Evolutionary conservation across 176 grass and related monocot genomes (phyloP).

Genomic region (Hyparrhenia diplandra): DNA sequence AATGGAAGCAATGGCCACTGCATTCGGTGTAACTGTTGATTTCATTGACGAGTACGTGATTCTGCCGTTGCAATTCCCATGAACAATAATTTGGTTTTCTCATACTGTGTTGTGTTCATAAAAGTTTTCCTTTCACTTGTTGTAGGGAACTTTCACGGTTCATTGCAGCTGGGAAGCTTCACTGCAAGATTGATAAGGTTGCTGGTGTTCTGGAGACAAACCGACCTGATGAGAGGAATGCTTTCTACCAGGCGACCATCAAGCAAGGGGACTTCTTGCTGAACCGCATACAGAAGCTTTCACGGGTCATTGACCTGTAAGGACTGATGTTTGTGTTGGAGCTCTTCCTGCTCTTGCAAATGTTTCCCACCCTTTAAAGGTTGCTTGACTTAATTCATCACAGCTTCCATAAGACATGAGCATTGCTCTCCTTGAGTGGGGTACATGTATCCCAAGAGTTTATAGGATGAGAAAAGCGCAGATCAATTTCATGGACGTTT

Average conservation of each 20-base stretch:
- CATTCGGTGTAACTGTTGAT: slow-evolving; percentile 80
- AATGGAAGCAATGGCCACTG: slow-evolving; percentile 94
- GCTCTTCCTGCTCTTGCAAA: neutral
- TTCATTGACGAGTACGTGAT: slow-evolving; percentile 90
- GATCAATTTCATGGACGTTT: neutral
- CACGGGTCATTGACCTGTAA: slow-evolving; percentile 91
- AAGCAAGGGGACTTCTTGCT: slow-evolving; percentile 98
- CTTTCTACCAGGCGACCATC: slow-evolving; percentile 88
- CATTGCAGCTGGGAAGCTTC: slow-evolving; percentile 96
- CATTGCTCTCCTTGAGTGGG: neutral
- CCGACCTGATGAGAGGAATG: slow-evolving; percentile 90
- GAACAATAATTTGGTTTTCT: neutral
- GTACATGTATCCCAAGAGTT: neutral
- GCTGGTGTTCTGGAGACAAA: slow-evolving; percentile 88
- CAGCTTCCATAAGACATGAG: neutral
- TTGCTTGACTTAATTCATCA: neutral
- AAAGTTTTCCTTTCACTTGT: neutral
- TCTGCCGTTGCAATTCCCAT: neutral
- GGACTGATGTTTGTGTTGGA: neutral
- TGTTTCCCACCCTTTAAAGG: neutral
- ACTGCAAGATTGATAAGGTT: slow-evolving; percentile 98
- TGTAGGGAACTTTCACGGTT: slow-evolving; percentile 78
- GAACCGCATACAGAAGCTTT: slow-evolving; percentile 95
- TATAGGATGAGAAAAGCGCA: neutral
- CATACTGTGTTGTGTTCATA: neutral